Conservation (phyloP, 1,284 basidiomycete genomes). For the Cryptococcus deneoformans region DNA sequence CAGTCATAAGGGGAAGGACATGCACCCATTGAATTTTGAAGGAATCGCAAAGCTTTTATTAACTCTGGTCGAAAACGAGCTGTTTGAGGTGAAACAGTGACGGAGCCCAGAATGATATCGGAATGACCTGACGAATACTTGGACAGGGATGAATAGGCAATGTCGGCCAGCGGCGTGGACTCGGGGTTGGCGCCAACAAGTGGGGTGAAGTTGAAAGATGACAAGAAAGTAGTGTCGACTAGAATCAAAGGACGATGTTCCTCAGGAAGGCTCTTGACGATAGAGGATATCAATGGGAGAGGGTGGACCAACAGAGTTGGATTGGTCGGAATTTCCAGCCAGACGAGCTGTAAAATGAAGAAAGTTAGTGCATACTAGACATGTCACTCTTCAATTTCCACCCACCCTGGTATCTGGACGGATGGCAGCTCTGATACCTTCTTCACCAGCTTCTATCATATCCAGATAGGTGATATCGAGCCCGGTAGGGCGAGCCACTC, state of each 20-base stretch:
- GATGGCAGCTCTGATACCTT: constrained; percentile 63
- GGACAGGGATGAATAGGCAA: constrained; percentile 57
- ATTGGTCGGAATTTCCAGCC: constrained; percentile 96
- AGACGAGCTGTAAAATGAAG: constrained; percentile 65
- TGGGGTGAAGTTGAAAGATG: constrained; percentile 87
- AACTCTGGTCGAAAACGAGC: constrained; percentile 17
- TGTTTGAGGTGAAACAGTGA: constrained; percentile 56
- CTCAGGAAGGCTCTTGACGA: constrained; percentile 58
- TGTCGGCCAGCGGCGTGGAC: constrained; percentile 57
- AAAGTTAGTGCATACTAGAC: not conserved
- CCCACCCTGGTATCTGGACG: constrained; percentile 75
- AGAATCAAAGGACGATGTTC: constrained; percentile 62
- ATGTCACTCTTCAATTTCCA: constrained; percentile 11
- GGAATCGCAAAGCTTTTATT: constrained; percentile 64
- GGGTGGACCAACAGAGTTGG: constrained; percentile 67
- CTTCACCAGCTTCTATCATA: constrained; percentile 66
- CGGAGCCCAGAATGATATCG: constrained; percentile 83
- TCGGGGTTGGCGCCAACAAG: constrained; percentile 59
- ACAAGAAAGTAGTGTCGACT: constrained; percentile 90
- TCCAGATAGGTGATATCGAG: constrained; percentile 82
- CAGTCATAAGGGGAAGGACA: constrained; percentile 85
- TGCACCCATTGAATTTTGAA: constrained; percentile 87
- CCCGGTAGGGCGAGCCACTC: constrained; percentile 67
- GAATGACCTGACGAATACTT: constrained; percentile 96
- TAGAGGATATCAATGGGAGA: constrained; percentile 69